Conservation (phyloP, 495 filamentous ascomycete genomes). For the Neurospora sublineolata region DNA sequence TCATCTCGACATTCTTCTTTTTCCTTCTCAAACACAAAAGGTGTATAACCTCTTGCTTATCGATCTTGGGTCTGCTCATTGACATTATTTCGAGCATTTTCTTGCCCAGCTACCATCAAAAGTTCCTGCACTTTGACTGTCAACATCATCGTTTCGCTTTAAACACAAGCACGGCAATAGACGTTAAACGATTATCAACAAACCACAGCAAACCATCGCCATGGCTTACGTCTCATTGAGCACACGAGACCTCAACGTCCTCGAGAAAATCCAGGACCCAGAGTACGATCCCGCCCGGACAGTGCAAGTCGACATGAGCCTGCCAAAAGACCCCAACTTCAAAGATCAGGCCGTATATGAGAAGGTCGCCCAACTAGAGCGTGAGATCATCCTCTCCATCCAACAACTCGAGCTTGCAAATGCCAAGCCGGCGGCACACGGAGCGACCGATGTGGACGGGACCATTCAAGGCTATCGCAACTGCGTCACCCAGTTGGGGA, state of each 20-base stretch:
- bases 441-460: slow-evolving; percentile 6
- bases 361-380: slow-evolving; percentile 29
- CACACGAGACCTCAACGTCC: slow-evolving; percentile 56
- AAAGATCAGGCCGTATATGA: slow-evolving; percentile 25
- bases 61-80: not conserved
- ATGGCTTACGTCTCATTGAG: slow-evolving; percentile 48
- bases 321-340: slow-evolving; percentile 52
- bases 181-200: not conserved
- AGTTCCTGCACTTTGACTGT: not conserved
- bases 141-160: not conserved
- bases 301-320: slow-evolving; percentile 41
- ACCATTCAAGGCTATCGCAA: slow-evolving; percentile 27
- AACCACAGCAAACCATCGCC: slow-evolving; percentile 5
- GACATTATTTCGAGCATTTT: not conserved
- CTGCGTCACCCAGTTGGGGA: slow-evolving; percentile 34
- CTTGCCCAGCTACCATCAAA: not conserved
- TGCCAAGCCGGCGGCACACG: slow-evolving; percentile 23
- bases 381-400: slow-evolving; percentile 37
- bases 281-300: slow-evolving; percentile 50
- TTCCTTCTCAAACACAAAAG: not conserved
- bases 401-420: slow-evolving; percentile 37
- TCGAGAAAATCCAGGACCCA: slow-evolving; percentile 70
- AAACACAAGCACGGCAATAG: not conserved
- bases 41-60: not conserved
- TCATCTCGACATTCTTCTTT: not conserved